A percentile compares a stretch with the other conserved stretches of the same genome.
These are phyloP conservation scores for Puccinia polysora DNA, from an alignment of 1,284 basidiomycete genomes.

Conservation along the genomic window DNA sequence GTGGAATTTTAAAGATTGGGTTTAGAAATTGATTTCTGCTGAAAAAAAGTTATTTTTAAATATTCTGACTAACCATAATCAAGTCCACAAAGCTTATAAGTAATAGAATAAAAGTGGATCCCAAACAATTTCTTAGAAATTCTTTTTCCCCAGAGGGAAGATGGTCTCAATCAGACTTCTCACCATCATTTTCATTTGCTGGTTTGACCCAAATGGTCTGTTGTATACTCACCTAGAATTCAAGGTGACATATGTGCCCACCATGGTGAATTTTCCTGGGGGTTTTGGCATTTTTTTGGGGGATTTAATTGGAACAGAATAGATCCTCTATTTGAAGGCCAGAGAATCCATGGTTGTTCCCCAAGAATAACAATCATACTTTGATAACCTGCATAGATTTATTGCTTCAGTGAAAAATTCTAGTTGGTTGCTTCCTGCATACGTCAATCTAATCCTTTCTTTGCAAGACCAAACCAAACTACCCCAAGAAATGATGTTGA, in stretches of 20 bases:
- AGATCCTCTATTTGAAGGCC: slow-evolving; percentile 5
- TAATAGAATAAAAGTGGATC: no score
- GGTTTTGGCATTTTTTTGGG: slow-evolving; percentile 17
- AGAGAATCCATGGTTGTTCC: slow-evolving; percentile 20
- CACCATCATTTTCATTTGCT: no score
- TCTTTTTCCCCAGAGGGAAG: no score
- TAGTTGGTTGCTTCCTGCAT: slow-evolving; percentile 18
- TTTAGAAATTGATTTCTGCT: no score
- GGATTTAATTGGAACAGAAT: slow-evolving; percentile 7
- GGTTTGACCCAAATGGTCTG: no score
- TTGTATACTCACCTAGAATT: no score
- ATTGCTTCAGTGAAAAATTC: not conserved
- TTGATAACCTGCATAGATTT: slow-evolving; percentile 22
- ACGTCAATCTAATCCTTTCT: slow-evolving; percentile 28
- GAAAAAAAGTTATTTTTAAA: no score
- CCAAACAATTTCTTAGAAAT: no score
- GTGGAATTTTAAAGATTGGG: no score
- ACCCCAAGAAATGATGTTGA: slow-evolving; percentile 24
- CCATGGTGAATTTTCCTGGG: slow-evolving; percentile 9
- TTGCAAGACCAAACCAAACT: slow-evolving; percentile 5
- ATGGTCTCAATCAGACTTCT: no score
- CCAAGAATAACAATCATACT: slow-evolving; percentile 14
- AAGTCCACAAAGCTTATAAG: no score
- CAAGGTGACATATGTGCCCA: slow-evolving; percentile 25
- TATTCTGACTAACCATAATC: no score